Evolutionary conservation across 441 rosid genomes (phyloP).

Genomic region (Hura crepitans): DNA sequence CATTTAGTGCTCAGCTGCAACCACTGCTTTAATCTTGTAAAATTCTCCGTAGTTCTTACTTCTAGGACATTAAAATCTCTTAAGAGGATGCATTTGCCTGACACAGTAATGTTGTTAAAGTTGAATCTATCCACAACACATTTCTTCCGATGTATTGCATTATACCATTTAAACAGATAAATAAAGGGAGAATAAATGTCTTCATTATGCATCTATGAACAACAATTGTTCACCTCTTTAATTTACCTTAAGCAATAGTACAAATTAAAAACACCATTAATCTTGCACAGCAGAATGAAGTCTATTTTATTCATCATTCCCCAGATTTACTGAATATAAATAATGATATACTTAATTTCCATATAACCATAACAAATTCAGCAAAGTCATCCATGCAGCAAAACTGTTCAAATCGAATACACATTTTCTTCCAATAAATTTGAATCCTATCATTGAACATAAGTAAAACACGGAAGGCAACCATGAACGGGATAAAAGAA

Average conservation of each 20-base stretch:
- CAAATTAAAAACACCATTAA: neutral
- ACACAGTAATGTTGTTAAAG: neutral
- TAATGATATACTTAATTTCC: too few relatives aligned
- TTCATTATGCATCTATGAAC: neutral
- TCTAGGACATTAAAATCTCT: neutral
- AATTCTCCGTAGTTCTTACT: too few relatives aligned
- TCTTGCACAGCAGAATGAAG: neutral
- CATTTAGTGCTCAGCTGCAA: too few relatives aligned
- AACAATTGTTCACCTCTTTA: neutral
- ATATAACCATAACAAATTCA: neutral
- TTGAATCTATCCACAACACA: neutral
- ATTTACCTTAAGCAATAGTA: neutral
- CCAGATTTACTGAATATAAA: too few relatives aligned
- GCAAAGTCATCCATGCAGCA: neutral
- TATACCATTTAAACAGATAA: neutral
- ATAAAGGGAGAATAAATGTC: neutral
- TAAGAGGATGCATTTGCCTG: neutral
- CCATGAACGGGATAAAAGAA: neutral
- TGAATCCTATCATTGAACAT: neutral
- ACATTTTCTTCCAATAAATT: neutral
- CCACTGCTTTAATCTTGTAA: too few relatives aligned
- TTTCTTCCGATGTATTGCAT: neutral
- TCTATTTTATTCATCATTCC: neutral
- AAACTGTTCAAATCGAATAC: neutral
- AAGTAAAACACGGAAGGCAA: neutral